Evolutionary conservation across 2,329 filamentous ascomycete genomes (phyloP).

Genomic region (Colletotrichum plurivorum): DNA sequence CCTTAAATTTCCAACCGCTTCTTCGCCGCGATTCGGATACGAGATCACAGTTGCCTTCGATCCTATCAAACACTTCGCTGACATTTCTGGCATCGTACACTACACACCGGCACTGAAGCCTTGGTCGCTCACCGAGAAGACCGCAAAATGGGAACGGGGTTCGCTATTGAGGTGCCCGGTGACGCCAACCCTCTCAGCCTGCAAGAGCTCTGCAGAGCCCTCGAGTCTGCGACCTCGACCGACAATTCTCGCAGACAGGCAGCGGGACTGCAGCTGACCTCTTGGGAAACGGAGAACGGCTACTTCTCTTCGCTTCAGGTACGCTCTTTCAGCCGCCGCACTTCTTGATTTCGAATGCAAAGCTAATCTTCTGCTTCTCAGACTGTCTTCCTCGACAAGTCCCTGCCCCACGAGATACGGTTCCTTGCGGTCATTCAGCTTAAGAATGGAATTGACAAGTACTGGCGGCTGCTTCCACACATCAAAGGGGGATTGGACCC

Average conservation of each 20-base stretch:
- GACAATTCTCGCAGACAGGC: slow-evolving; percentile 75
- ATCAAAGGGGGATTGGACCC: slow-evolving; percentile 76
- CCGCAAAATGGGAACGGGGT: slow-evolving; percentile 77
- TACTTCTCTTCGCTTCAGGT: slow-evolving; percentile 81
- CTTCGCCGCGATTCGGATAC: slow-evolving; percentile 26
- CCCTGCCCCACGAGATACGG: slow-evolving; percentile 82
- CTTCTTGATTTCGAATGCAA: slow-evolving; percentile 25
- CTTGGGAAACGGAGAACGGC: slow-evolving; percentile 77
- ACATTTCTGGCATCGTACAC: slow-evolving; percentile 20
- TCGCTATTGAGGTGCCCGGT: slow-evolving; percentile 83
- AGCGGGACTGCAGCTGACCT: slow-evolving; percentile 77
- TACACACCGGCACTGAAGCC: slow-evolving; percentile 20
- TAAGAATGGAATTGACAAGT: slow-evolving; percentile 96
- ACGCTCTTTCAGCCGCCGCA: slow-evolving; percentile 40
- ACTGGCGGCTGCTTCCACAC: slow-evolving; percentile 80
- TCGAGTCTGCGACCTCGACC: slow-evolving; percentile 75
- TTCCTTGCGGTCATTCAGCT: slow-evolving; percentile 94
- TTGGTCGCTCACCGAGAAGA: slow-evolving; percentile 36
- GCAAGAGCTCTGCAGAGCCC: slow-evolving; percentile 74
- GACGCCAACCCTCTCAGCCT: slow-evolving; percentile 81
- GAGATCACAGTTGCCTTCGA: neutral
- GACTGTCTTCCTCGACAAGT: slow-evolving; percentile 86
- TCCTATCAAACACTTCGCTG: neutral
- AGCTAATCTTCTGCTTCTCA: slow-evolving; percentile 51
- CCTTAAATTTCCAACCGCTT: slow-evolving; percentile 35